These are phyloP conservation scores for Camelina laxa DNA, from an alignment of 345 rosid species.

Conservation along the genomic window DNA sequence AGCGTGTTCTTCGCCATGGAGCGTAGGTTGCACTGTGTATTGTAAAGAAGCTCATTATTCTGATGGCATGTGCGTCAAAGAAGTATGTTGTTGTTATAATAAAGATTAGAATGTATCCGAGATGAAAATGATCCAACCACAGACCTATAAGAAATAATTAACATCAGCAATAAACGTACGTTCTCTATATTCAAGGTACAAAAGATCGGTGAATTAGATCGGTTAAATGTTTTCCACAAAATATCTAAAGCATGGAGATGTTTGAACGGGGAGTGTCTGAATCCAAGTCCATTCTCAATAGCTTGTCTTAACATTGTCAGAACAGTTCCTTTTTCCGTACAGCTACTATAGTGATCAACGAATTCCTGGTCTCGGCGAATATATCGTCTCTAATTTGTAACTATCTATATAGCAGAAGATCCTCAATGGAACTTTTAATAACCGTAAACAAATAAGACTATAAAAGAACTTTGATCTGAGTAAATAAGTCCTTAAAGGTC, in stretches of 20 bases:
- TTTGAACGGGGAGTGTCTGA: slow-evolving; percentile 55
- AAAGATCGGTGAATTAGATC: too few relatives aligned
- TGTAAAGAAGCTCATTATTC: too few relatives aligned
- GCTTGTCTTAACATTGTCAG: slow-evolving; percentile 51
- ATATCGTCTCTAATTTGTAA: slow-evolving; percentile 1
- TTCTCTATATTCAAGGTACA: too few relatives aligned
- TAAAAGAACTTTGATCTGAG: slow-evolving; percentile 17
- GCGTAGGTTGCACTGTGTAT: too few relatives aligned
- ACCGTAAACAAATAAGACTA: slow-evolving; percentile 14
- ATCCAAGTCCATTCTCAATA: slow-evolving; percentile 31
- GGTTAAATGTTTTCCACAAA: slow-evolving; percentile 13
- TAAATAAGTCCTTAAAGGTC: slow-evolving; percentile 19
- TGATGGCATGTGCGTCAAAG: too few relatives aligned
- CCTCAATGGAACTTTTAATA: slow-evolving; percentile 5
- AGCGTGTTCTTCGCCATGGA: too few relatives aligned
- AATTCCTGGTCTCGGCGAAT: slow-evolving; percentile 36
- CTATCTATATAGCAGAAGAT: not conserved
- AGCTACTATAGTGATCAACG: slow-evolving; percentile 40
- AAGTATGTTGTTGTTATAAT: too few relatives aligned
- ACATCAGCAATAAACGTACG: too few relatives aligned
- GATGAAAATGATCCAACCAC: too few relatives aligned
- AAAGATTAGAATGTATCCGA: too few relatives aligned
- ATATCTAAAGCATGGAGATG: slow-evolving; percentile 64
- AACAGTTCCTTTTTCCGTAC: slow-evolving; percentile 55
- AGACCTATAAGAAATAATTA: too few relatives aligned